Evolutionary conservation across 805 yeast species (phyloP).

Genomic region (Ogataea pilisensis): DNA sequence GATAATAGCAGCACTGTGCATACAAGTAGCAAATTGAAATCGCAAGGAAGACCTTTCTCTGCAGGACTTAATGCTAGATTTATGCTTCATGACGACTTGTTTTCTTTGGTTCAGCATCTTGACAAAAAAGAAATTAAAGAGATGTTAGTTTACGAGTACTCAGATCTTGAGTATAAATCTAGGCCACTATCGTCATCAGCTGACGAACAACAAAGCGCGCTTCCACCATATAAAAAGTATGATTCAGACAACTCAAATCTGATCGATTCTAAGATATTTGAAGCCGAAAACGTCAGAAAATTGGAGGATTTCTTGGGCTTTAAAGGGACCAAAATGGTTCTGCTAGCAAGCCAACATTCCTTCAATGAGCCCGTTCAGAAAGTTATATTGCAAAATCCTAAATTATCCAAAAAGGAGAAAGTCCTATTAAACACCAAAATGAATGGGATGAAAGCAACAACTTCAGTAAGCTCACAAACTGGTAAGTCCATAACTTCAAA

Average conservation of each 20-base stretch:
- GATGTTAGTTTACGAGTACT: slow-evolving; percentile 19
- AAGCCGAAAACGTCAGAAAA: slow-evolving; percentile 1
- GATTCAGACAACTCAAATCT: slow-evolving; percentile 7
- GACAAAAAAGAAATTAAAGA: slow-evolving; percentile 19
- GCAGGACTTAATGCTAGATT: slow-evolving; percentile 26
- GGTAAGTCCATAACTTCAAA: no score
- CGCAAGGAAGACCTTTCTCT: slow-evolving; percentile 36
- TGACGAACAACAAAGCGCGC: no score
- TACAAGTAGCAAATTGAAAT: slow-evolving; percentile 6
- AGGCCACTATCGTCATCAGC: background rate
- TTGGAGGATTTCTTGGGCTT: slow-evolving; percentile 4
- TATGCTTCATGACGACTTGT: slow-evolving; percentile 24
- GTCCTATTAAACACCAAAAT: no score
- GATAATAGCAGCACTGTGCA: slow-evolving; percentile 1
- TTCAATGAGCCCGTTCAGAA: slow-evolving; percentile 2
- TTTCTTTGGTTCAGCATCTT: slow-evolving; percentile 22
- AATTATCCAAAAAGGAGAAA: background rate
- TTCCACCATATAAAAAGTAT: background rate
- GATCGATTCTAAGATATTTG: slow-evolving; percentile 5
- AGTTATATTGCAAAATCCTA: background rate
- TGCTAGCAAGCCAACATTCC: background rate
- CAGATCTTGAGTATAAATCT: background rate
- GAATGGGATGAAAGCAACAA: no score
- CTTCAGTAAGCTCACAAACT: no score
- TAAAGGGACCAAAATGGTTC: background rate